Conservation (phyloP, 2,329 filamentous ascomycete genomes). For the Plectosphaerella cucumerina region DNA sequence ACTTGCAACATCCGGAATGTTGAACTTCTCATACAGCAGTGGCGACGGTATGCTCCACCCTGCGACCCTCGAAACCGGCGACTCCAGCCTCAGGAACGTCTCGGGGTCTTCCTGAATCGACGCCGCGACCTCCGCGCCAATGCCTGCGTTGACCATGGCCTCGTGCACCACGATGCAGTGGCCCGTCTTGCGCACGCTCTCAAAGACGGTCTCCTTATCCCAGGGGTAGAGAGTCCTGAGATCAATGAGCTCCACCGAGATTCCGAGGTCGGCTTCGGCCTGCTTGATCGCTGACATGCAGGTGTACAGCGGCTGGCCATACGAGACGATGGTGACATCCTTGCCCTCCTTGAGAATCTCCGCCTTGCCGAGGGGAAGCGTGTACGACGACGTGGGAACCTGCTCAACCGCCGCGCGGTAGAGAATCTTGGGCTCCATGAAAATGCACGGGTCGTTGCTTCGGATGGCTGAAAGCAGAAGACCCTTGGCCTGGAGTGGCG, state of each 20-base stretch:
- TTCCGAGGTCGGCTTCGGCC: conserved; percentile 69
- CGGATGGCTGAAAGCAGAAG: conserved; percentile 73
- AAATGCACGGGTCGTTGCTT: conserved; percentile 82
- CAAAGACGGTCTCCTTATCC: conserved; percentile 76
- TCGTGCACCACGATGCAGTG: conserved; percentile 87
- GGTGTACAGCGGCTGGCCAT: conserved; percentile 84
- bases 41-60: conserved; percentile 88
- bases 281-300: conserved; percentile 73
- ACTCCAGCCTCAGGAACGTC: conserved; percentile 79
- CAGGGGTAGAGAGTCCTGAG: conserved; percentile 86
- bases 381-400: conserved; percentile 75
- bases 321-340: conserved; percentile 80
- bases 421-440: conserved; percentile 91
- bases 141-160: conserved; percentile 83
- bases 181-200: conserved; percentile 84
- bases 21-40: conserved; percentile 73
- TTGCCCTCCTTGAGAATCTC: conserved; percentile 77
- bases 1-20: conserved; percentile 84
- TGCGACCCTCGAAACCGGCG: conserved; percentile 77
- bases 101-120: conserved; percentile 74
- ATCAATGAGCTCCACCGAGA: conserved; percentile 82
- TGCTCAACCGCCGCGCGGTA: conserved; percentile 91
- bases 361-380: conserved; percentile 80
- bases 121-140: conserved; percentile 85
- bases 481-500: conserved; percentile 84